Evolutionary conservation across 805 yeast genomes (phyloP).

Genomic region (Candida boidinii): DNA sequence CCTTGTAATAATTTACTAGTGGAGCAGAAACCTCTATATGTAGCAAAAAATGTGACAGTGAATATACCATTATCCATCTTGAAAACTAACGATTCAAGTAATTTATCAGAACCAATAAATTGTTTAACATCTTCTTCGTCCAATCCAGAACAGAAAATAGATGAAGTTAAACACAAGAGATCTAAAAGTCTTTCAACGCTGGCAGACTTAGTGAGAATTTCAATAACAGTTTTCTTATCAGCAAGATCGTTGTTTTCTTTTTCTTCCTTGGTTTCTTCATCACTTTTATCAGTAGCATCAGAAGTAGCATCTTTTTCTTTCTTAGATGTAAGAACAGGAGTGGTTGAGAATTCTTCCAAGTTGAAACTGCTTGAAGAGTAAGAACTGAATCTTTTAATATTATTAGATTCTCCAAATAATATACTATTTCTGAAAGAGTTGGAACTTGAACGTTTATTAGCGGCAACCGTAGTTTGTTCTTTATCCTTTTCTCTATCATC

Average conservation of each 20-base stretch:
- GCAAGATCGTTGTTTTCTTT: neutral
- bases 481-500: neutral
- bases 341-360: constrained; percentile 24
- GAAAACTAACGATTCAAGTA: constrained; percentile 21
- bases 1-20: constrained; percentile 45
- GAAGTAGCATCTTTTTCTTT: neutral
- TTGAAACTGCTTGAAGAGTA: constrained; percentile 25
- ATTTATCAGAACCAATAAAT: constrained; percentile 21
- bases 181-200: constrained; percentile 72
- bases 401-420: constrained; percentile 21
- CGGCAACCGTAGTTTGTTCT: no score
- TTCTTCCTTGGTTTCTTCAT: neutral
- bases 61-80: constrained; percentile 57
- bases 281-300: neutral
- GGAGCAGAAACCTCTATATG: constrained; percentile 59
- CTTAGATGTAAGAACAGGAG: no score
- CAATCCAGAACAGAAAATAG: constrained; percentile 41
- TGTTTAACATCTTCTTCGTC: constrained; percentile 33
- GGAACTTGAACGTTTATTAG: no score
- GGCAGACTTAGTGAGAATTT: constrained; percentile 45
- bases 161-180: constrained; percentile 63
- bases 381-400: constrained; percentile 24
- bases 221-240: constrained; percentile 7
- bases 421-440: constrained; percentile 25
- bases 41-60: constrained; percentile 61